A percentile compares a stretch with the other conserved stretches of the same genome.
Conservation (phyloP, 768 basidiomycete species). For the Lentinula sp. region DNA sequence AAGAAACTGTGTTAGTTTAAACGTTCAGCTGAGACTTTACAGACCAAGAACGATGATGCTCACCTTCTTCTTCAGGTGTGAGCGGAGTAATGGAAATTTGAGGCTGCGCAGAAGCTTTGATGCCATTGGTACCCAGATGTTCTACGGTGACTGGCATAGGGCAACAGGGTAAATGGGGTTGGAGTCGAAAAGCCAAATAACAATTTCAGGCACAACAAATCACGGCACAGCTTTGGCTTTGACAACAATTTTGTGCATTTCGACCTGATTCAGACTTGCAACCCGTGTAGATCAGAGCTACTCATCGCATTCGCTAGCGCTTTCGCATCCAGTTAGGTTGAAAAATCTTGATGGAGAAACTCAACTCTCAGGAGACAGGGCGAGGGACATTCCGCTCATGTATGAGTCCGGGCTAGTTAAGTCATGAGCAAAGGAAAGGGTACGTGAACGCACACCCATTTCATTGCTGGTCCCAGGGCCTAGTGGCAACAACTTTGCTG, state of each 20-base stretch:
- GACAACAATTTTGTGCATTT: background rate
- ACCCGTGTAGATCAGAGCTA: too few relatives aligned
- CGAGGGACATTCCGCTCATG: too few relatives aligned
- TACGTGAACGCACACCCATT: too few relatives aligned
- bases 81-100: conserved; percentile 35
- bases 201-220: background rate
- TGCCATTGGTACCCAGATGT: background rate
- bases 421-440: too few relatives aligned
- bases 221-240: background rate
- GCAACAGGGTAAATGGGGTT: background rate
- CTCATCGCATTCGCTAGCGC: too few relatives aligned
- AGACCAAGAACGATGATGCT: conserved; percentile 7
- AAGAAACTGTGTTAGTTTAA: conserved; percentile 13
- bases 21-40: conserved; percentile 15
- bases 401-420: too few relatives aligned
- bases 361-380: too few relatives aligned
- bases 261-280: background rate
- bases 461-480: too few relatives aligned
- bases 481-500: too few relatives aligned
- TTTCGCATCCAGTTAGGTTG: too few relatives aligned
- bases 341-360: too few relatives aligned
- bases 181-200: too few relatives aligned
- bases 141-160: background rate
- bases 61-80: conserved; percentile 62
- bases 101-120: background rate